Percentiles rank a stretch among this genome's conserved stretches.
Conservation (phyloP, 305 asterid species). For the Coffea humblotiana region DNA sequence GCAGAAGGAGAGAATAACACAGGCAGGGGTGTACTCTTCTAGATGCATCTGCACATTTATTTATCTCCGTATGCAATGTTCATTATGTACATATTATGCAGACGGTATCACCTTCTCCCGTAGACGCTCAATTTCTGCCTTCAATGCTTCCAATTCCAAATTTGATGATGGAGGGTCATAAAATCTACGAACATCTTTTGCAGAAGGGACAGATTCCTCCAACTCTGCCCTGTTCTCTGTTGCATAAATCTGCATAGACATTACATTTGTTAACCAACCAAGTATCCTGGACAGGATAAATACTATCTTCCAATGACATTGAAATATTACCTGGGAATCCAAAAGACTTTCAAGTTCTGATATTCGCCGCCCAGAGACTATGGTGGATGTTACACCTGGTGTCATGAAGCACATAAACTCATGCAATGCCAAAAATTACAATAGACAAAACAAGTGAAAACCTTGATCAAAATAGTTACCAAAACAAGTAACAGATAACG, state of each 20-base stretch:
- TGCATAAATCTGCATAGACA: conserved; percentile 48
- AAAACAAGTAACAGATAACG: background rate
- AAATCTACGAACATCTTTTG: conserved; percentile 46
- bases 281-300: conserved; percentile 1
- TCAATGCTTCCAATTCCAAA: conserved; percentile 33
- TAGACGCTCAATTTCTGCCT: conserved; percentile 44
- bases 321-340: conserved; percentile 63
- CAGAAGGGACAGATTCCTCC: conserved; percentile 40
- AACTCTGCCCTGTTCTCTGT: conserved; percentile 38
- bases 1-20: background rate
- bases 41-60: background rate
- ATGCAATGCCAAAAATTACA: background rate
- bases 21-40: background rate
- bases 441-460: background rate
- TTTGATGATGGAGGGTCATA: conserved; percentile 43
- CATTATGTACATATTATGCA: background rate
- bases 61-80: background rate
- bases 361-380: conserved; percentile 47
- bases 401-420: background rate
- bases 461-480: background rate
- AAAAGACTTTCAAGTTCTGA: conserved; percentile 68
- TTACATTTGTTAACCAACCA: background rate
- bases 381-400: conserved; percentile 47
- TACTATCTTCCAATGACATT: background rate
- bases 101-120: conserved; percentile 54